Base-by-base conservation (phyloP, 495 filamentous ascomycete species). In the Stereocaulon alpinum region DNA sequence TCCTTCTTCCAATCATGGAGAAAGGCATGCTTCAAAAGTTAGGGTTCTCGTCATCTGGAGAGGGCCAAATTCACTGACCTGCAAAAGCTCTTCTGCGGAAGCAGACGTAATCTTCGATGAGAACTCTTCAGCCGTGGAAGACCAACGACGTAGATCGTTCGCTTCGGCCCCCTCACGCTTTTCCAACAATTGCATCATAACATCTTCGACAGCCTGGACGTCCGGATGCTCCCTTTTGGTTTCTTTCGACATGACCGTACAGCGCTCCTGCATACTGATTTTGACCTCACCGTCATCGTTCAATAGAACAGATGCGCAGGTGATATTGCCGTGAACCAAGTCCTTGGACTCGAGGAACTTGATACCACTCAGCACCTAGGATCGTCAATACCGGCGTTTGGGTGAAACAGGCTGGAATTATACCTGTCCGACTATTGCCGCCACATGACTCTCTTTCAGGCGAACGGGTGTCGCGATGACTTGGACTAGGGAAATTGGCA, bases 391-490 rank as follows among this genome's bases (percentile, higher is more conserved):
- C 18, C n/a, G 32, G 53, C 40, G n/a, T 15, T 56, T 4, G 30
- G 30, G 30, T 9, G 30, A 4, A 34, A 34, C 30, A 9, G 30
- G 30, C 30, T 34, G 30, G 30, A 34, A 34, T 34, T 9, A 4
- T 9, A 71, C 67, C 62, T 69, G 65, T 67, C 43, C 51, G 12
- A 71, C 51, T 40, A 69, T 71, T 32, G 67, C 63, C 34, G 63
- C 68, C 20, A 69, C 55, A 53, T 69, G 57, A 60, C 40, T 55
- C 64, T 71, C 67, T 37, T 37, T 37, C 54, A 64, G 64, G 58
- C 61, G 66, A 45, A 51, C 30, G 42, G 58, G 51, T 34, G 60
- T 66, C 30, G 58, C 61, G 20, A 66, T 63, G 22, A 70, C 32
- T 42, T 64, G 63, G 24, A 58, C 44, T 40, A 70, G 60, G 30